Percentiles rank a stretch among this genome's conserved stretches.
These are phyloP conservation scores for Chara braunii DNA, from an alignment of 139 green algal genomes.

Conservation along the genomic window DNA sequence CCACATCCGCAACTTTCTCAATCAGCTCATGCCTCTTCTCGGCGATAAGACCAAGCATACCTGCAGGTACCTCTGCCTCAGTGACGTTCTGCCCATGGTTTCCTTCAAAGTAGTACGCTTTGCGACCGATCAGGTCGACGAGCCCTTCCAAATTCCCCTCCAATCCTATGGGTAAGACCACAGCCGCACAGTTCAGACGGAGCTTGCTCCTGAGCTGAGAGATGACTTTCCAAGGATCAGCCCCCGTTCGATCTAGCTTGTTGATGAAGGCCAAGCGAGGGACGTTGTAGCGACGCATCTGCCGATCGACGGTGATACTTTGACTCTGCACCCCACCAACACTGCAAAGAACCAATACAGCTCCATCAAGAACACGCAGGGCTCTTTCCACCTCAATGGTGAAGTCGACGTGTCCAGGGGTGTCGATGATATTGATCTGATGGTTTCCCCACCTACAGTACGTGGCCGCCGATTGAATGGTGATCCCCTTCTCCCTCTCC, in stretches of 20 bases:
- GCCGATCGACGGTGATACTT: conserved; percentile 84
- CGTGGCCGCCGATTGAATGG: conserved; percentile 92
- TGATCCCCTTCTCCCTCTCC: conserved; percentile 99
- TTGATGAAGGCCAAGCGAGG: conserved; percentile 43
- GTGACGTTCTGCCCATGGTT: conserved; percentile 54
- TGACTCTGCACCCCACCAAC: conserved; percentile 89
- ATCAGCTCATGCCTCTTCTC: conserved; percentile 45
- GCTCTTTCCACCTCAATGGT: conserved; percentile 97
- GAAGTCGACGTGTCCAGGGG: conserved; percentile 90
- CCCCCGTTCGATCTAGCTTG: conserved; percentile 47
- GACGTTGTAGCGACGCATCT: conserved; percentile 83
- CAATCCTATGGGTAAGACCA: conserved; percentile 87
- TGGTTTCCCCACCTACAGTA: conserved; percentile 86
- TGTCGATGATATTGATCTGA: conserved; percentile 94
- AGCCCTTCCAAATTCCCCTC: conserved; percentile 79
- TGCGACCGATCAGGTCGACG: conserved; percentile 76
- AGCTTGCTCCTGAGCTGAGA: conserved; percentile 58
- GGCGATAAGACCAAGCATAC: conserved; percentile 41
- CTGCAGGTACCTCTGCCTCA: conserved; percentile 50
- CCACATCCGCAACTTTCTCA: conserved; percentile 60
- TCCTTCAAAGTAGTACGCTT: conserved; percentile 65
- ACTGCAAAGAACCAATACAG: conserved; percentile 89
- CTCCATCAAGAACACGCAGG: conserved; percentile 91
- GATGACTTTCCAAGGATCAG: conserved; percentile 75
- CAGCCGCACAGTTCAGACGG: conserved; percentile 71